Evolutionary conservation across 2,329 filamentous ascomycete genomes (phyloP).

Genomic region (Colletotrichum spinosum): DNA sequence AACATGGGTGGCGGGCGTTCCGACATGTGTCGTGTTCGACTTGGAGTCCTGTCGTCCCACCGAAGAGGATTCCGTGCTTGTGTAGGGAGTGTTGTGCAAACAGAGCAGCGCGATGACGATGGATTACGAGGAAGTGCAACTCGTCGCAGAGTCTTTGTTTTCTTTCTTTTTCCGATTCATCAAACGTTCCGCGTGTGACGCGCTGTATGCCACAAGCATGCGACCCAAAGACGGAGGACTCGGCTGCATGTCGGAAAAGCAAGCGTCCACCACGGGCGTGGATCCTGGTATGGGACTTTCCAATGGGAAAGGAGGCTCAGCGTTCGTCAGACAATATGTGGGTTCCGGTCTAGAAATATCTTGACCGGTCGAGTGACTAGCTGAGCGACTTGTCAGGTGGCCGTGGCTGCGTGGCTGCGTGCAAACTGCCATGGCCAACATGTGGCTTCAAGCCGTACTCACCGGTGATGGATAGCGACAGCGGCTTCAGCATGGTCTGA

Average conservation of each 20-base stretch:
- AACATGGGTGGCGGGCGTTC: too few relatives aligned
- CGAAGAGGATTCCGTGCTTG: too few relatives aligned
- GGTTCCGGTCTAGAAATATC: slow-evolving; percentile 11
- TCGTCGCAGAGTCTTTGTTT: too few relatives aligned
- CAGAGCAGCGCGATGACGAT: too few relatives aligned
- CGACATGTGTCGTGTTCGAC: too few relatives aligned
- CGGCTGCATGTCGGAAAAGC: slow-evolving; percentile 17
- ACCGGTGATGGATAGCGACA: slow-evolving; percentile 2
- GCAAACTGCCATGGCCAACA: slow-evolving; percentile 9
- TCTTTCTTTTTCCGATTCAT: slow-evolving; percentile 18
- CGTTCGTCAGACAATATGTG: slow-evolving; percentile 14
- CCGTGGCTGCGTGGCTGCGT: background rate
- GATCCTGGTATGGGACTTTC: background rate
- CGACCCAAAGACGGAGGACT: background rate
- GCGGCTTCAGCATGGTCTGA: slow-evolving; percentile 9
- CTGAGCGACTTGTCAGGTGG: slow-evolving; percentile 10
- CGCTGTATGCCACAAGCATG: background rate
- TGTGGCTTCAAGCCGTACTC: slow-evolving; percentile 5
- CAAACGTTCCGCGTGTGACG: slow-evolving; percentile 8
- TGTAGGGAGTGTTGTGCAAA: too few relatives aligned
- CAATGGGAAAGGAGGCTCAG: background rate
- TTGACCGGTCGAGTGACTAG: slow-evolving; percentile 10
- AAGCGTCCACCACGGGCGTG: slow-evolving; percentile 8
- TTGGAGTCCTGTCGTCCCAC: too few relatives aligned
- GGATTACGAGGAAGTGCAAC: too few relatives aligned